Evolutionary conservation across 1,284 basidiomycete species (phyloP).

Genomic region (Entoloma clypeatum): DNA sequence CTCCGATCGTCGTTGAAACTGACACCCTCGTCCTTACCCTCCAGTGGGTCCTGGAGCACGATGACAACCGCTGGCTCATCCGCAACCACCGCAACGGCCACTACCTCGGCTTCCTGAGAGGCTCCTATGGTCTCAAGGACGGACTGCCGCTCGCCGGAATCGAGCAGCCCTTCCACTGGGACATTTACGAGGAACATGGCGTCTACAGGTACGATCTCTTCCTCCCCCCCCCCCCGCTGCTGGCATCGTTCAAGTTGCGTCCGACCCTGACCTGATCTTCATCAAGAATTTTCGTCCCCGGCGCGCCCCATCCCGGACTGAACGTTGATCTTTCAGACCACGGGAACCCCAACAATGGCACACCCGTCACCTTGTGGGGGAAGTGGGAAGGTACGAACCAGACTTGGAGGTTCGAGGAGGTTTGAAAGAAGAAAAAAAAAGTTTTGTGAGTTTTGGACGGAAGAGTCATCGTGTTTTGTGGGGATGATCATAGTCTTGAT

Average conservation of each 20-base stretch:
- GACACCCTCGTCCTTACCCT: not conserved
- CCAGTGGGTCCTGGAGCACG: slow-evolving; percentile 20
- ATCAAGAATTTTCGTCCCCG: slow-evolving; percentile 20
- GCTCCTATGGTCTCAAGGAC: slow-evolving; percentile 7
- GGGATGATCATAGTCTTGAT: no score
- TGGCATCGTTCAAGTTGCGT: no score
- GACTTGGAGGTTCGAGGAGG: slow-evolving; percentile 22
- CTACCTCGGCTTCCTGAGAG: slow-evolving; percentile 18
- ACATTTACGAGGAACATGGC: slow-evolving; percentile 16
- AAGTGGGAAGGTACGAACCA: slow-evolving; percentile 21
- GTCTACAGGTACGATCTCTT: slow-evolving; percentile 17
- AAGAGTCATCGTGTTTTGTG: no score
- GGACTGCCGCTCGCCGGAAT: slow-evolving; percentile 15
- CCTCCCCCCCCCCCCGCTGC: not conserved
- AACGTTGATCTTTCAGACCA: slow-evolving; percentile 23
- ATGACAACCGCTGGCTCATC: slow-evolving; percentile 20
- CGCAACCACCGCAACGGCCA: slow-evolving; percentile 17
- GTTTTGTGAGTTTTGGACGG: not conserved
- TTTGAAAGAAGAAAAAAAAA: slow-evolving; percentile 1
- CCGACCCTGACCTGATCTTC: not conserved
- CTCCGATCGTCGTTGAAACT: not conserved
- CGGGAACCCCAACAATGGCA: slow-evolving; percentile 20
- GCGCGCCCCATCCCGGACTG: slow-evolving; percentile 5
- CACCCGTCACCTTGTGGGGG: slow-evolving; percentile 21
- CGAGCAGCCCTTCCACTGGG: slow-evolving; percentile 18